phyloP scores from a whole-genome alignment of 2,329 filamentous ascomycete species.

The Xylariaceae sp. region DNA sequence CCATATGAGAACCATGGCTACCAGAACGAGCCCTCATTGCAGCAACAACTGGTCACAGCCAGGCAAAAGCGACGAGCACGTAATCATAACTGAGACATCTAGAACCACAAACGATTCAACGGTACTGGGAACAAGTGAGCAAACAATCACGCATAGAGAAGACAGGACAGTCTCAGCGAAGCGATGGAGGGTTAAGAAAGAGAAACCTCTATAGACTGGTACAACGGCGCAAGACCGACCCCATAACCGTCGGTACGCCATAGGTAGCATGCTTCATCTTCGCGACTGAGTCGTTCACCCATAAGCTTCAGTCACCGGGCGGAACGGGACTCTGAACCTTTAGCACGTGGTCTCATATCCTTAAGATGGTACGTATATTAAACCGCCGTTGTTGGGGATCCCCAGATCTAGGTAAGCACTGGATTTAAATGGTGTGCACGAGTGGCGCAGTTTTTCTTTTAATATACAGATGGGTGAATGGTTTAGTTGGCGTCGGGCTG shows the following conservation, averaged over 20 bases:
- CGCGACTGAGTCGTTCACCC: conserved; percentile 1
- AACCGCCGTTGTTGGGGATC: conserved; percentile 13
- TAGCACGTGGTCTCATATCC: conserved; percentile 12
- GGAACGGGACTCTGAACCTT: conserved; percentile 5
- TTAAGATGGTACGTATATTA: conserved; percentile 8
- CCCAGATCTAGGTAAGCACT: conserved; percentile 15
- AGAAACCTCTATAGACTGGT: conserved; percentile 33
- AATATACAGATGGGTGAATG: conserved; percentile 26
- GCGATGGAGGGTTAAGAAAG: conserved; percentile 15
- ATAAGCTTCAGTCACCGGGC: background rate
- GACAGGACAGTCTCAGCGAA: background rate
- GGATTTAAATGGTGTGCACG: conserved; percentile 19
- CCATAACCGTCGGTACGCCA: conserved; percentile 8
- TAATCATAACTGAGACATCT: background rate
- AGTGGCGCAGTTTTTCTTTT: conserved; percentile 24
- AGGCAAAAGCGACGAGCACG: background rate
- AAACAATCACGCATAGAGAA: background rate
- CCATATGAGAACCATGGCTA: too few relatives aligned
- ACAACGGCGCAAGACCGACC: conserved; percentile 24
- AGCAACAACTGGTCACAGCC: background rate
- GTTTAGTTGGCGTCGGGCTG: conserved; percentile 79
- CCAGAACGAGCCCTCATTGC: background rate
- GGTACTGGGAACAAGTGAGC: background rate
- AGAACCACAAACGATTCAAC: background rate
- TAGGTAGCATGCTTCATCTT: conserved; percentile 1